These are phyloP conservation scores for Umbelopsis vinacea DNA, from an alignment of 192 early-diverging fungal genomes.

Conservation along the genomic window DNA sequence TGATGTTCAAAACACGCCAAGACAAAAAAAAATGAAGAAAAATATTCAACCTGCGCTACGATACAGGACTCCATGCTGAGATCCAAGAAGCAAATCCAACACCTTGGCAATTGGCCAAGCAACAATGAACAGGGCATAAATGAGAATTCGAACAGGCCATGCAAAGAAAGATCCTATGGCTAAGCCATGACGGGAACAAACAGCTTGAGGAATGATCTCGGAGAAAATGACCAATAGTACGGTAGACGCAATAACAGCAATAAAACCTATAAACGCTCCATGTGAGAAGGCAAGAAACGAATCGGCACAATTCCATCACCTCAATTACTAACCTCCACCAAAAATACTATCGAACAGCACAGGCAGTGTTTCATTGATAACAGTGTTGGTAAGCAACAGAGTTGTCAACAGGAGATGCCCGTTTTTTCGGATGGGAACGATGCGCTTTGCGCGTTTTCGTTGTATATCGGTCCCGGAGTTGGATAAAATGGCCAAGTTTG, in stretches of 20 bases:
- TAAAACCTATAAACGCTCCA: conserved; percentile 49
- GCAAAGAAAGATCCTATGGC: conserved; percentile 90
- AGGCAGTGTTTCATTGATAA: conserved; percentile 91
- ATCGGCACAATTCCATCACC: too few relatives aligned
- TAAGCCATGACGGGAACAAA: conserved; percentile 88
- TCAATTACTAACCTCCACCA: conserved; percentile 51
- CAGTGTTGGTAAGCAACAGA: conserved; percentile 83
- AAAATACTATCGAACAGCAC: conserved; percentile 75
- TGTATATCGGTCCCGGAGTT: conserved; percentile 74
- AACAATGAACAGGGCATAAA: conserved; percentile 57
- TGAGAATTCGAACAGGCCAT: conserved; percentile 64
- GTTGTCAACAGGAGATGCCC: conserved; percentile 89
- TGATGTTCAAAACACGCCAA: neutral
- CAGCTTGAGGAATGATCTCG: conserved; percentile 93
- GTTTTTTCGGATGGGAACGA: conserved; percentile 87
- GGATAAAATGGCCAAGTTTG: conserved; percentile 78
- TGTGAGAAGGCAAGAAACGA: too few relatives aligned
- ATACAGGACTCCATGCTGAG: conserved; percentile 16
- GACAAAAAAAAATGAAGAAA: neutral
- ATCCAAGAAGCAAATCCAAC: conserved; percentile 82
- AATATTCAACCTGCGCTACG: conserved; percentile 8
- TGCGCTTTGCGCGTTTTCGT: conserved; percentile 70
- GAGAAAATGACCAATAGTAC: conserved; percentile 88
- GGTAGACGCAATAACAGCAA: conserved; percentile 84
- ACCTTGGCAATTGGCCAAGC: conserved; percentile 87